Evolutionary conservation across 2,329 filamentous ascomycete species (phyloP).

Genomic region (Microascus cirrosus): DNA sequence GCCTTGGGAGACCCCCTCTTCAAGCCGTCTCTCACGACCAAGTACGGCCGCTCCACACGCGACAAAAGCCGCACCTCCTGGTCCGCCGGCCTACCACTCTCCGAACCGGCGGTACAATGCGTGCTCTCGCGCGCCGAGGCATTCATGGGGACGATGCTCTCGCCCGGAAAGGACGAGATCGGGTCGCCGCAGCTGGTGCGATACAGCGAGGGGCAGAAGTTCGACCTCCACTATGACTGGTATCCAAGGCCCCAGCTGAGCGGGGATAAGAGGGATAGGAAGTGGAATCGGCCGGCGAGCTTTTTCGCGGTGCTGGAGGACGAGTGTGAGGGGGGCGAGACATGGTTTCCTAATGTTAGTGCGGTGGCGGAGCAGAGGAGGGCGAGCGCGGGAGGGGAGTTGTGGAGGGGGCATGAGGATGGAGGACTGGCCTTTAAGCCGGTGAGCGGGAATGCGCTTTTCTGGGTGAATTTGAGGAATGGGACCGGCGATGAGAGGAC

Average conservation of each 20-base stretch:
- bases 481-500: slow-evolving; percentile 27
- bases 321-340: slow-evolving; percentile 25
- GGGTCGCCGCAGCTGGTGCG: slow-evolving; percentile 29
- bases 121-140: slow-evolving; percentile 20
- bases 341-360: slow-evolving; percentile 24
- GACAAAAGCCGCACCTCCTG: slow-evolving; percentile 25
- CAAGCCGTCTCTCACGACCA: slow-evolving; percentile 24
- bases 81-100: slow-evolving; percentile 22
- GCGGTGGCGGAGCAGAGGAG: slow-evolving; percentile 17
- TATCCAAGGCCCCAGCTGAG: slow-evolving; percentile 9
- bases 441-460: slow-evolving; percentile 28
- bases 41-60: slow-evolving; percentile 18
- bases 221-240: slow-evolving; percentile 29
- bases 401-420: slow-evolving; percentile 3
- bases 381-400: neutral
- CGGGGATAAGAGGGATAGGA: neutral
- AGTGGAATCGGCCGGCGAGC: slow-evolving; percentile 23
- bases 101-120: slow-evolving; percentile 22
- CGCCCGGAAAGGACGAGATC: slow-evolving; percentile 24
- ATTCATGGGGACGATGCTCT: slow-evolving; percentile 26
- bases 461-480: slow-evolving; percentile 32
- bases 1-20: slow-evolving; percentile 21
- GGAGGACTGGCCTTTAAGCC: slow-evolving; percentile 29
- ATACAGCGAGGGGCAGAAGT: slow-evolving; percentile 24
- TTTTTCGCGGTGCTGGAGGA: slow-evolving; percentile 31